Percentiles rank a stretch among this genome's conserved stretches.
These are phyloP conservation scores for Pogostemon cablin DNA, from an alignment of 257 asterid species.

Conservation along the genomic window DNA sequence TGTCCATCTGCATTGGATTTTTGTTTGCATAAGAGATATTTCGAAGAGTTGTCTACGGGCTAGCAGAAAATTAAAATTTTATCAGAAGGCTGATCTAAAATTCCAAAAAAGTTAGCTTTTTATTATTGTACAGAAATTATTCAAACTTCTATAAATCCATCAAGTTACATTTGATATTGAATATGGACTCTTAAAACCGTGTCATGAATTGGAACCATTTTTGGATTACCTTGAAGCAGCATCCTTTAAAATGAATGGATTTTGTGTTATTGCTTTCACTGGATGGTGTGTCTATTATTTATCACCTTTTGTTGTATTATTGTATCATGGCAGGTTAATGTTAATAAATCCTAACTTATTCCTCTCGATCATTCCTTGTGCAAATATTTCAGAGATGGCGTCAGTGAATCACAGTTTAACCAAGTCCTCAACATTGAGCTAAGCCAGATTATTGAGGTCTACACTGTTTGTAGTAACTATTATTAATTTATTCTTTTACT, in stretches of 20 bases:
- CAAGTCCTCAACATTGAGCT: slow-evolving; percentile 85
- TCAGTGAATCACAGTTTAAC: slow-evolving; percentile 83
- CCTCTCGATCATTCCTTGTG: slow-evolving; percentile 2
- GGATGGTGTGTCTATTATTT: background rate
- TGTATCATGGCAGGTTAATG: background rate
- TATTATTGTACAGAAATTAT: no score
- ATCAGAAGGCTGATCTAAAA: no score
- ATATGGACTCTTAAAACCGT: background rate
- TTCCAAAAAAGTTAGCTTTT: no score
- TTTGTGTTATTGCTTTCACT: background rate
- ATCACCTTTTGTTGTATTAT: background rate
- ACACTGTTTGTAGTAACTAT: background rate
- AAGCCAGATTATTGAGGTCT: slow-evolving; percentile 83
- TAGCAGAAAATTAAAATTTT: no score
- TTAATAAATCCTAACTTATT: background rate
- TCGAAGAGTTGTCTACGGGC: no score
- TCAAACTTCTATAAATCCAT: background rate
- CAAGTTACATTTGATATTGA: background rate
- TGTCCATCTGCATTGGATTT: background rate
- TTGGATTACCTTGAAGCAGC: background rate
- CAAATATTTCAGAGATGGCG: slow-evolving; percentile 72
- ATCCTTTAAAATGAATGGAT: background rate
- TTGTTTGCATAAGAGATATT: no score
- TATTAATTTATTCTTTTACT: background rate
- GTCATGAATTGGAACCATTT: background rate